Evolutionary conservation across 2,329 filamentous ascomycete species (phyloP).

Genomic region (Trichoderma polysporum): DNA sequence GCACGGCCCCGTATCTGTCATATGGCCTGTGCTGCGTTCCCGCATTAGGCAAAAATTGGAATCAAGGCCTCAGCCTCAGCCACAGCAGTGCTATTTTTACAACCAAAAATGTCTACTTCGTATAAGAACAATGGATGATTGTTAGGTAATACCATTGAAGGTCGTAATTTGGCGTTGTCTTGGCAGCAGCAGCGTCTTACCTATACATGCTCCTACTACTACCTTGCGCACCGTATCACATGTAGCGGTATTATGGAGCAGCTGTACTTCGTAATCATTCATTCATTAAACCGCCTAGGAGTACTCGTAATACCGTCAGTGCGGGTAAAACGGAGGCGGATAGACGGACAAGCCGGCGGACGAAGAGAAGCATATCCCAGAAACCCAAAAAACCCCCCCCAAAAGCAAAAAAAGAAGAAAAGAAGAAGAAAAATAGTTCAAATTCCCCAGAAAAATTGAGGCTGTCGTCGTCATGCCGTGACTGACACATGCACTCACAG

Average conservation of each 20-base stretch:
- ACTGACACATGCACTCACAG: neutral
- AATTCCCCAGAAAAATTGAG: neutral
- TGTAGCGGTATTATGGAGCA: neutral
- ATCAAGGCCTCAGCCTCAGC: neutral
- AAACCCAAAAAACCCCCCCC: neutral
- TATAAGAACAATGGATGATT: too few species aligned
- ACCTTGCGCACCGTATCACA: neutral
- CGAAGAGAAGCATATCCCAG: neutral
- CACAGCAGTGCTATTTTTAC: slow-evolving; percentile 7
- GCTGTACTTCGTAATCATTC: neutral
- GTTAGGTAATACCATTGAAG: neutral
- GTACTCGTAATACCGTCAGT: neutral
- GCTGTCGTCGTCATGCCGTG: neutral
- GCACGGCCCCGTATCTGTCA: slow-evolving; percentile 1
- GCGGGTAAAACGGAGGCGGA: neutral
- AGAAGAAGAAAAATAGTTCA: neutral
- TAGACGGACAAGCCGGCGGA: slow-evolving; percentile 1
- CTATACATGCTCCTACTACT: neutral
- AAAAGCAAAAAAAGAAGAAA: neutral
- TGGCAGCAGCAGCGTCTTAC: neutral
- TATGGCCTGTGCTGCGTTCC: neutral
- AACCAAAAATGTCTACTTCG: too few species aligned
- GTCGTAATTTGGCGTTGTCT: neutral
- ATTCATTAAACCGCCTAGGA: neutral
- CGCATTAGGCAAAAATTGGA: neutral